Evolutionary conservation across 2,329 filamentous ascomycete species (phyloP), one percentile per base, ranked within the genome.

Genomic region (Lachnum nothofagi): DNA sequence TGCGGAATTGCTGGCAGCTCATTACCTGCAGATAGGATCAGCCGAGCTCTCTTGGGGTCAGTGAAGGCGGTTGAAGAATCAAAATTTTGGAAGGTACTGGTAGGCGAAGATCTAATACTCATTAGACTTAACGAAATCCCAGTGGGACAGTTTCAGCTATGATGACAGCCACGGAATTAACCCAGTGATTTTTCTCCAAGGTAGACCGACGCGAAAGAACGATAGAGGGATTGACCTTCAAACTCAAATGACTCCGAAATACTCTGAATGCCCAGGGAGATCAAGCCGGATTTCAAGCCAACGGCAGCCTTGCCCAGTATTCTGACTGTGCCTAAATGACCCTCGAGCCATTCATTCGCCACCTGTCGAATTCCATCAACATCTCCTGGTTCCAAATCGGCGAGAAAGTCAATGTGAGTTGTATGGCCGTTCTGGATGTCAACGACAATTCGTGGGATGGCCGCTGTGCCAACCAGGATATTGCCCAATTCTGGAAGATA

Each of bases 341-440:
- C 90, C 46, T 87, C 82, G 52, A 98, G 71, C 83, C 89, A 97
- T 66, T 95, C 86, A 65, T 93, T 89, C 40, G 88, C 89, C 54
- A 97, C 78, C 51, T 78, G 78, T 51, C 88, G 83, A 58, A 96
- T 82, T 5, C 83, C 85, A 46, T 90, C 82, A 12, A 88, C 72
- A 60, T 90, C 80, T 24, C 90, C 91, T 22, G 89, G 85, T 31
- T 78, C 72, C 33, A 97, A 69, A 53, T 93, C 83, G 35, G 86
- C 79, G 46, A 93, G 69, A 59, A 97, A 83, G 60, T 96, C 87
- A 49, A 97, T 72, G 48, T 79, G 72, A 2, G 88, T 97, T 14
- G 75, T 80, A 60, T 88, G 80, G 9, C 88, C 87, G 63, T 95
- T 86, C 41, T 85, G 77, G 43, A 97, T 79, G 62, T 83, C 82